These are phyloP conservation scores for Pichia eremophila DNA, from an alignment of 805 yeast species.

Conservation along the genomic window DNA sequence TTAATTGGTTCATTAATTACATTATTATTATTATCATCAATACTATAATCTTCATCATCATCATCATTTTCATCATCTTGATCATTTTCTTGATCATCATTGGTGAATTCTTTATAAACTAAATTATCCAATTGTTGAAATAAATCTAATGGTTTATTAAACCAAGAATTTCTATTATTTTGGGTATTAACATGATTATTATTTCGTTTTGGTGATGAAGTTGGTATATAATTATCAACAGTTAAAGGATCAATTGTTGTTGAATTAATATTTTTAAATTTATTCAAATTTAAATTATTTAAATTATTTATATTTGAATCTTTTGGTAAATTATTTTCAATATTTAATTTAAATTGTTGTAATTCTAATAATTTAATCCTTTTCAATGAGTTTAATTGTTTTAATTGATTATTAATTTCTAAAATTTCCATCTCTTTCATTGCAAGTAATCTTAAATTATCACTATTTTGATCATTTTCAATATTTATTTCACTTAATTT, in stretches of 20 bases:
- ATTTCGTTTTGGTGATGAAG: constrained; percentile 1
- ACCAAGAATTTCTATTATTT: constrained; percentile 16
- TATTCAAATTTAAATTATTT: constrained; percentile 1
- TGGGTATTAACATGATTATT: neutral
- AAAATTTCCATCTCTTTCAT: constrained; percentile 59
- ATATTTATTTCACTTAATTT: too few relatives aligned
- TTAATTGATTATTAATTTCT: constrained; percentile 50
- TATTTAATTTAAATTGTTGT: constrained; percentile 36
- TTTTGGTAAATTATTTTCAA: constrained; percentile 33
- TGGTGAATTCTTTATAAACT: constrained; percentile 47
- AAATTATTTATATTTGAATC: too few relatives aligned
- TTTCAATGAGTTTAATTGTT: constrained; percentile 32
- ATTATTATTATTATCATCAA: constrained; percentile 4
- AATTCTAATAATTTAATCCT: constrained; percentile 39
- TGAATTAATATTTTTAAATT: constrained; percentile 10
- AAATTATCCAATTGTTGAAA: constrained; percentile 61
- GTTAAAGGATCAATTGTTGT: constrained; percentile 17
- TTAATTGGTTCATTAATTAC: constrained; percentile 19
- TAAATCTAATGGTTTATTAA: constrained; percentile 47
- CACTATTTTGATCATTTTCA: constrained; percentile 25
- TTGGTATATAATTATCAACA: constrained; percentile 10
- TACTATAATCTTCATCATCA: constrained; percentile 3
- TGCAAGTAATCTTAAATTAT: constrained; percentile 51
- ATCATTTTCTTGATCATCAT: constrained; percentile 24
- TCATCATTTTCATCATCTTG: constrained; percentile 32